Evolutionary conservation across 148 eudicot genomes (phyloP).

Genomic region (Vaccinium macrocarpon): DNA sequence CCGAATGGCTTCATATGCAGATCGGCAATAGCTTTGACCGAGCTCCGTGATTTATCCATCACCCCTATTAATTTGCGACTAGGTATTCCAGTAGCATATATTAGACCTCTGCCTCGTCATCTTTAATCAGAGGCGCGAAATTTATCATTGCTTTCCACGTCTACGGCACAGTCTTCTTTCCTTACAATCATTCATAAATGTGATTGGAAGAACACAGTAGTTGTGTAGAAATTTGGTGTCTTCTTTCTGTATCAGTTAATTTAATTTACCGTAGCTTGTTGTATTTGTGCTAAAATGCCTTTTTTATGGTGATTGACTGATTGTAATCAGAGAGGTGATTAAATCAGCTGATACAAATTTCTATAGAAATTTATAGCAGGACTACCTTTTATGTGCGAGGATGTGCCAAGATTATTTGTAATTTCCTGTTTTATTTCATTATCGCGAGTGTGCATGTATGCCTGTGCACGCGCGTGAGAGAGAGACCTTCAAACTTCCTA

Average conservation of each 20-base stretch:
- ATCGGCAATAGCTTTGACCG: slow-evolving; percentile 61
- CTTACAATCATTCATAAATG: slow-evolving; percentile 8
- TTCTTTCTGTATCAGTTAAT: slow-evolving; percentile 11
- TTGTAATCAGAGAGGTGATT: not conserved
- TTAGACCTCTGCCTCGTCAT: not conserved
- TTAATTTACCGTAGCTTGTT: slow-evolving; percentile 5
- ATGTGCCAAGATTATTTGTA: not conserved
- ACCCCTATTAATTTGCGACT: not conserved
- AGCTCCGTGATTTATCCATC: slow-evolving; percentile 42
- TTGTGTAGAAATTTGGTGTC: slow-evolving; percentile 15
- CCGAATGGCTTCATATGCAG: slow-evolving; percentile 95
- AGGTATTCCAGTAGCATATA: not conserved
- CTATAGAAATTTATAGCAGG: not conserved
- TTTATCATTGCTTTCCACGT: not conserved
- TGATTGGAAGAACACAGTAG: slow-evolving; percentile 1
- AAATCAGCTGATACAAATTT: not conserved
- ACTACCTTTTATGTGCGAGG: not conserved
- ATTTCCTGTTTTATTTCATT: not conserved
- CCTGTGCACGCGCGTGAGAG: not conserved
- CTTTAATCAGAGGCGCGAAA: not conserved
- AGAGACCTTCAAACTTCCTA: not conserved
- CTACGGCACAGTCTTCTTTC: not conserved
- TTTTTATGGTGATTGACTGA: not conserved
- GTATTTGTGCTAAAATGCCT: slow-evolving; percentile 7
- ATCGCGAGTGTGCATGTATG: not conserved